These are phyloP conservation scores for Hymenoscyphus repandus DNA, from an alignment of 2,329 filamentous ascomycete species.

Conservation along the genomic window DNA sequence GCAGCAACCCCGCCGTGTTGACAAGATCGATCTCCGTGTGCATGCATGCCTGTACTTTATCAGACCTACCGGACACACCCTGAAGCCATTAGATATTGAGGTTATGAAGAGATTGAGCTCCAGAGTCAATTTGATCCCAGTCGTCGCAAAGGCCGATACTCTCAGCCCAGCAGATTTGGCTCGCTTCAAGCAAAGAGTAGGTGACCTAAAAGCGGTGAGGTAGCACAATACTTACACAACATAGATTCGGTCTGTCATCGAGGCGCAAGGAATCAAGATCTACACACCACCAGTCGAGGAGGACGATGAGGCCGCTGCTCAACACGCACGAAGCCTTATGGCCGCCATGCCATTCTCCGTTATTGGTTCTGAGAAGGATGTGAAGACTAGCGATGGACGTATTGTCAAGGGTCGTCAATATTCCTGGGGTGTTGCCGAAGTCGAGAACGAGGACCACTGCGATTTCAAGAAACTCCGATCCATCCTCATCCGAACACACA, in stretches of 20 bases:
- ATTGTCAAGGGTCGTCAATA: conserved; percentile 99
- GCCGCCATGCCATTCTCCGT: conserved; percentile 98
- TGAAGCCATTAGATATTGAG: conserved; percentile 98
- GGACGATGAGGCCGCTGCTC: conserved; percentile 92
- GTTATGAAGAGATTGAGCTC: conserved; percentile 99
- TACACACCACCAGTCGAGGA: conserved; percentile 98
- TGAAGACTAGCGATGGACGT: conserved; percentile 91
- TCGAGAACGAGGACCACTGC: conserved; percentile 99
- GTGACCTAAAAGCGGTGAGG: conserved; percentile 29
- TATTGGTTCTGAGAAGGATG: conserved; percentile 98
- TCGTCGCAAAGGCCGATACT: conserved; percentile 97
- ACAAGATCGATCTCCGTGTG: conserved; percentile 99
- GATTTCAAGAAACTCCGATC: conserved; percentile 99
- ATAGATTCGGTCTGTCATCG: conserved; percentile 89
- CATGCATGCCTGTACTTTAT: conserved; percentile 99
- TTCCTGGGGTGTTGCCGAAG: conserved; percentile 98
- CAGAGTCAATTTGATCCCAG: conserved; percentile 95
- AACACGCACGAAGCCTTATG: conserved; percentile 92
- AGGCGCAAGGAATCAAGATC: conserved; percentile 99
- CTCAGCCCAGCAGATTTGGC: conserved; percentile 86
- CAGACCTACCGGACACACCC: conserved; percentile 92
- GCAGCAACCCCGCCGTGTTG: conserved; percentile 93
- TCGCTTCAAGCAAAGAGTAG: conserved; percentile 91
- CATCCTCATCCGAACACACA: conserved; percentile 97
- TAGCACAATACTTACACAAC: conserved; percentile 27